A percentile compares a stretch with the other conserved stretches of the same genome.
Conservation (phyloP, 768 basidiomycete genomes). For the Tephrocybe sp. region DNA sequence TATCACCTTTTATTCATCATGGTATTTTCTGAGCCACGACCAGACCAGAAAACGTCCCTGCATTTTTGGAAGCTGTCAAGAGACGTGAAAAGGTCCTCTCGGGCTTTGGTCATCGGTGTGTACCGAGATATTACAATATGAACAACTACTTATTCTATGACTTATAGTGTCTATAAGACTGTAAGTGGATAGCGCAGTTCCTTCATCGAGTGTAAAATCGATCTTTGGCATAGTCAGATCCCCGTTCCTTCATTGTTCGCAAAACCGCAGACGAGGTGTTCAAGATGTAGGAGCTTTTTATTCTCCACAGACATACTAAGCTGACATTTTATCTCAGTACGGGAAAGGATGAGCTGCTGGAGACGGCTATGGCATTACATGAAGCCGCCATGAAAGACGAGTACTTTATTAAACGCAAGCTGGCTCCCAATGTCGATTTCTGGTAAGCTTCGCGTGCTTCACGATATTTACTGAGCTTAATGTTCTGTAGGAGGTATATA, state of each 20-base stretch:
- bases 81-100: slow-evolving; percentile 84
- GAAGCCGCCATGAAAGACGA: slow-evolving; percentile 89
- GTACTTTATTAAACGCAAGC: slow-evolving; percentile 77
- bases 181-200: slow-evolving; percentile 29
- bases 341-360: slow-evolving; percentile 78
- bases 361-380: slow-evolving; percentile 87
- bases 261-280: slow-evolving; percentile 93
- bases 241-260: slow-evolving; percentile 86
- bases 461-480: slow-evolving; percentile 11
- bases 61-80: slow-evolving; percentile 85
- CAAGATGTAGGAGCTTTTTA: slow-evolving; percentile 53
- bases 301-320: neutral
- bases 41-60: slow-evolving; percentile 78
- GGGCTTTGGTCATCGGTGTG: slow-evolving; percentile 85
- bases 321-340: slow-evolving; percentile 47
- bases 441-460: slow-evolving; percentile 46
- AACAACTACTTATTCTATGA: neutral
- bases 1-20: no score
- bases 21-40: neutral
- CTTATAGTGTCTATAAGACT: slow-evolving; percentile 66
- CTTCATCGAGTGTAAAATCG: neutral
- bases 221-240: slow-evolving; percentile 65
- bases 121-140: neutral
- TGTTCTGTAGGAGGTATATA: slow-evolving; percentile 52
- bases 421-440: slow-evolving; percentile 92